Evolutionary conservation across 1,284 basidiomycete genomes (phyloP), one percentile per base, ranked within the genome.

Genomic region (Ceratobasidium theobromae): DNA sequence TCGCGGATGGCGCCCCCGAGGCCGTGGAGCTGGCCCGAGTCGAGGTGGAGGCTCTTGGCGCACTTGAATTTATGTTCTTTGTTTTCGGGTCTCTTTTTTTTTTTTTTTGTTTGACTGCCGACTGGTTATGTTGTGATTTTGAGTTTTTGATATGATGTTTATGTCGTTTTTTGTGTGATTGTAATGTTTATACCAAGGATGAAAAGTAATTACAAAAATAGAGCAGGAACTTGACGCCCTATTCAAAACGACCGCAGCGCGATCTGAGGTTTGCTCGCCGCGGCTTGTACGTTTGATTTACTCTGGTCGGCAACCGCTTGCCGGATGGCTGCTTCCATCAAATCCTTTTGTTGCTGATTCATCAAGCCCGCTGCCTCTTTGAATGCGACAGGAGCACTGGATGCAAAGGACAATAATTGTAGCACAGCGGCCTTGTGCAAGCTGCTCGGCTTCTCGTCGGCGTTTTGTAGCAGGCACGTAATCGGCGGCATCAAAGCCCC

Each of bases 361-460:
- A 98, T 80, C 38, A 84, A 85, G 1, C 79, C 81, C 2, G 91
- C 89, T 1, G 91, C 93, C 53, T 94, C 90, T 75, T 93, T 95
- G 83, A 98, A 98, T 16, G 89, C 84, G 2, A 78, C 75, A 0
- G 95, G 91, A 1, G 88, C 84, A 0, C 81, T 77, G 0, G 89
- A 84, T 0, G 95, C 95, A 53, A 94, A 86, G 1, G 81, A 77
- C 18, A 98, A 79, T 3, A 98, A 76, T 64, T 95, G 90, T 8
- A 81, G 75, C n/a, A 93, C 82, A 1, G 86, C 87, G 65, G 87
- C 83, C 0, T 80, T 74, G 68, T 89, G 87, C 18, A 89, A 72
- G 0, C 81, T 75, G 0, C 81, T 77, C 0, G 82, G 75, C 0
- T 82, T 70, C 3, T 77, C 71, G 48, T 80, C 77, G 2, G 78